These are phyloP conservation scores for Geotrichum candidum DNA, from an alignment of 1,139 yeast species.

Conservation along the genomic window DNA sequence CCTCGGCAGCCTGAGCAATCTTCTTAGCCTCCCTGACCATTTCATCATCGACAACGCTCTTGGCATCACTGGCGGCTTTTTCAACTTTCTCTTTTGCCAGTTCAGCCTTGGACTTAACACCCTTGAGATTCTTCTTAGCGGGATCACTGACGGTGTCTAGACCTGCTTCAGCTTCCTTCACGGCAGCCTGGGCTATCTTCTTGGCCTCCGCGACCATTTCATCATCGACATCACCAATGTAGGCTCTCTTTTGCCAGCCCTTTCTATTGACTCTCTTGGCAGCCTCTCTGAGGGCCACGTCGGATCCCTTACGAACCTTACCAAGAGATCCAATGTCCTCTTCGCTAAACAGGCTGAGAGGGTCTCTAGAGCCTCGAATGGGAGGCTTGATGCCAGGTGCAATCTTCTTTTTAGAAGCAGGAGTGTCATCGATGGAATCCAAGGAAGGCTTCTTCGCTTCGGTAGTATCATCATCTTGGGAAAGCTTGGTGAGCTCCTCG, in stretches of 20 bases:
- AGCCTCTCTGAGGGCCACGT: slow-evolving; percentile 1
- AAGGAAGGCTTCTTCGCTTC: not conserved
- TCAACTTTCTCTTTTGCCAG: not conserved
- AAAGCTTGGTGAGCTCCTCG: not conserved
- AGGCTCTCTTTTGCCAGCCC: not conserved
- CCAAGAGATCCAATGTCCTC: not conserved
- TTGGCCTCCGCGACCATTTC: not conserved
- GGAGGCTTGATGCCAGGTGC: not conserved
- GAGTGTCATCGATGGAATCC: not conserved
- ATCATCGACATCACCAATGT: not conserved
- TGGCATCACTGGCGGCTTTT: not conserved
- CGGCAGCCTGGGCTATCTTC: not conserved
- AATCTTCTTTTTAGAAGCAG: not conserved
- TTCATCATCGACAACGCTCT: not conserved
- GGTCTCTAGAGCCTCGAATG: not conserved
- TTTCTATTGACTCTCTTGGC: not conserved
- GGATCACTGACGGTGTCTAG: not conserved
- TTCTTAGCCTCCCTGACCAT: not conserved
- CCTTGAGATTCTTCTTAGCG: not conserved
- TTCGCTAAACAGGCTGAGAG: not conserved
- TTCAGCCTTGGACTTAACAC: not conserved
- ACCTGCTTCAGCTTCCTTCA: not conserved
- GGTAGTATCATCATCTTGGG: not conserved
- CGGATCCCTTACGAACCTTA: slow-evolving; percentile 1
- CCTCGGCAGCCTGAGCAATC: not conserved